Evolutionary conservation across 1,139 yeast genomes (phyloP), one percentile per base, ranked within the genome.

Genomic region (Groenewaldozyma auringiensis): DNA sequence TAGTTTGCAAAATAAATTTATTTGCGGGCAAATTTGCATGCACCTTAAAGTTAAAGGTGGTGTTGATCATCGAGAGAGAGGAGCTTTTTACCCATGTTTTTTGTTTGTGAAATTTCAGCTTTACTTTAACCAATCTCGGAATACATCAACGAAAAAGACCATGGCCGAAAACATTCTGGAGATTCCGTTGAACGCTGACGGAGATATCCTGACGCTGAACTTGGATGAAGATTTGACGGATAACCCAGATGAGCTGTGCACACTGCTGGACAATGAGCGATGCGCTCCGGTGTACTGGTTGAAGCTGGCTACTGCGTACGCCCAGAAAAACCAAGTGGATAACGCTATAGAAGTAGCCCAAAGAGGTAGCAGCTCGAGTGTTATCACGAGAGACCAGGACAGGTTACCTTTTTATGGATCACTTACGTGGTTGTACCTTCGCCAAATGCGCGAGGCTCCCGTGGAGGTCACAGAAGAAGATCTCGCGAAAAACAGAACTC

Each of bases 281-380:
- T 82, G 94, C 51, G 80, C 78, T 31, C 72, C 76, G 44, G 80
- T 81, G 59, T 85, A 79, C 66, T 92, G 98, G 98, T 66, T 86
- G 20, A 75, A 83, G 14, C 79, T 88, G 49, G 92, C 95, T 0
- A 64, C 80, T 46, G 95, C 94, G 0, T 92, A 89, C 64, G 81
- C 84, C 33, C 73, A 78, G 46, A 74, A 74, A 44, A 77, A 76
- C 4, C 76, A 76, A 56, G 58, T 76, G 9, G 71, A 70, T 4
- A 89, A 83, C 47, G 86, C 95, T 3, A 65, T 75, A 44, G 76
- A 74, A 47, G 80, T 89, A 41, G 72, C 84, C 16, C 70, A 72
- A 39, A 73, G 75, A 50, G 95, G 89, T 0, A 34, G 64, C 64
- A 46, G 54, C 54, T 16, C 54, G n/a, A 53, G 58, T 31, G 42